phyloP scores from a whole-genome alignment of 176 grass and related monocot genomes.

The Zizania latifolia region DNA sequence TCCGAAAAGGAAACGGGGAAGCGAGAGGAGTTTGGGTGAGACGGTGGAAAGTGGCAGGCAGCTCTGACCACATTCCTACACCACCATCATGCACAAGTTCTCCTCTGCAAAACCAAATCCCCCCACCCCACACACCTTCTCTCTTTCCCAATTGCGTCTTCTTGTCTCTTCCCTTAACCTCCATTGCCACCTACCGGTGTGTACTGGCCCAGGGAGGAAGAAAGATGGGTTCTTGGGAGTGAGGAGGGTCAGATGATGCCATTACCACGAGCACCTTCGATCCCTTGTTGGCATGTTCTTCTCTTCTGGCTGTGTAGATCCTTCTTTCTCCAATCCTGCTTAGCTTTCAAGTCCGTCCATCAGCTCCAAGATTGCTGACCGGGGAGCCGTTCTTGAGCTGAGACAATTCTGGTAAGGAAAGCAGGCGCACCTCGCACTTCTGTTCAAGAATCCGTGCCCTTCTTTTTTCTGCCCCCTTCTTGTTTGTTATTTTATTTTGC shows the following conservation, averaged over 20 bases:
- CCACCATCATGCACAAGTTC: slow-evolving; percentile 13
- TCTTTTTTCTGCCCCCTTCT: not conserved
- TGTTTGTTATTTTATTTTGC: not conserved
- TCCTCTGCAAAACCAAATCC: slow-evolving; percentile 10
- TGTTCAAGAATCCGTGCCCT: slow-evolving; percentile 2
- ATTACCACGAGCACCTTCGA: not conserved
- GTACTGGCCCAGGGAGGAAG: not conserved
- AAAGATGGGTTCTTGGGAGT: slow-evolving; percentile 20
- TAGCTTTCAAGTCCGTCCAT: slow-evolving; percentile 23
- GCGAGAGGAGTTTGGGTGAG: slow-evolving; percentile 29
- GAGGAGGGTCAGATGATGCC: slow-evolving; percentile 32
- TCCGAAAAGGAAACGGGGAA: not conserved
- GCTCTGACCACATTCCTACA: slow-evolving; percentile 12
- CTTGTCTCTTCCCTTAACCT: too few relatives aligned
- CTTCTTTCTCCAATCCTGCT: slow-evolving; percentile 21
- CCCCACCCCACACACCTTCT: slow-evolving; percentile 11
- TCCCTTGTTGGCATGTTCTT: slow-evolving; percentile 25
- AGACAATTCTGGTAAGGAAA: slow-evolving; percentile 17
- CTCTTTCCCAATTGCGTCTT: slow-evolving; percentile 29
- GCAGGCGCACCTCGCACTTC: not conserved
- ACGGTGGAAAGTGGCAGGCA: slow-evolving; percentile 26
- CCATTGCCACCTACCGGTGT: slow-evolving; percentile 4
- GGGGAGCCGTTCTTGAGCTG: not conserved
- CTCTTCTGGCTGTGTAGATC: slow-evolving; percentile 32
- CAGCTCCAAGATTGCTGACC: slow-evolving; percentile 9